Conservation (phyloP, 208 protist species). For the Naegleria lovaniensis region DNA sequence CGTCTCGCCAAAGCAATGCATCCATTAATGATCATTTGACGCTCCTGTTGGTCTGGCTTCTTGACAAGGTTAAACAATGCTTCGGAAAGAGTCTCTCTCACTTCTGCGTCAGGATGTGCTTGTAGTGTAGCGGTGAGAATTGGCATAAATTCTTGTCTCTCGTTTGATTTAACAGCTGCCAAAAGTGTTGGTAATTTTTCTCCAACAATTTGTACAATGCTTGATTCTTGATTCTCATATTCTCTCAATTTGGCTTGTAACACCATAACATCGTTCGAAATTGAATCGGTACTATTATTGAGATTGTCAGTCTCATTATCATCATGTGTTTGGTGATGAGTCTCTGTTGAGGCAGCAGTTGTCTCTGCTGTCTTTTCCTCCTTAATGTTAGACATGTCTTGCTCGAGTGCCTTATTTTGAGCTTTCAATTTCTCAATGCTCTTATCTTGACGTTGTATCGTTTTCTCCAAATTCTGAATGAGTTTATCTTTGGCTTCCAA, state of each 20-base stretch:
- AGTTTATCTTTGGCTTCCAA: not conserved
- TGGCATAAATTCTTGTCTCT: constrained; percentile 31
- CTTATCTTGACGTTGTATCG: not conserved
- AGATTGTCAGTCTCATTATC: not conserved
- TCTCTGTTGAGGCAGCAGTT: not conserved
- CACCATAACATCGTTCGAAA: not conserved
- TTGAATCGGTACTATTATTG: not conserved
- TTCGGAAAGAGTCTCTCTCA: constrained; percentile 13
- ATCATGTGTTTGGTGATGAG: not conserved
- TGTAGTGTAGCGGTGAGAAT: constrained; percentile 6
- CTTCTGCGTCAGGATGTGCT: not conserved
- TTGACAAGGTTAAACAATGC: constrained; percentile 24
- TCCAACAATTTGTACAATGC: constrained; percentile 3
- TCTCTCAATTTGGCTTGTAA: not conserved
- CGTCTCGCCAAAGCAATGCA: constrained; percentile 16
- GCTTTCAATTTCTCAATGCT: not conserved
- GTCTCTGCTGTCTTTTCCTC: not conserved
- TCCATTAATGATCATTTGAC: constrained; percentile 29
- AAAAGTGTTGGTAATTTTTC: constrained; percentile 3
- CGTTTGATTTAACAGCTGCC: not conserved
- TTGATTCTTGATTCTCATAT: not conserved
- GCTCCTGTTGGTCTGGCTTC: constrained; percentile 1
- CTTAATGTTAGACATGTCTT: not conserved
- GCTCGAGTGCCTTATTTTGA: not conserved
- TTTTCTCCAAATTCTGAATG: not conserved